Evolutionary conservation across 306 rosid genomes (phyloP).

Genomic region (Ammopiptanthus mongolicus): DNA sequence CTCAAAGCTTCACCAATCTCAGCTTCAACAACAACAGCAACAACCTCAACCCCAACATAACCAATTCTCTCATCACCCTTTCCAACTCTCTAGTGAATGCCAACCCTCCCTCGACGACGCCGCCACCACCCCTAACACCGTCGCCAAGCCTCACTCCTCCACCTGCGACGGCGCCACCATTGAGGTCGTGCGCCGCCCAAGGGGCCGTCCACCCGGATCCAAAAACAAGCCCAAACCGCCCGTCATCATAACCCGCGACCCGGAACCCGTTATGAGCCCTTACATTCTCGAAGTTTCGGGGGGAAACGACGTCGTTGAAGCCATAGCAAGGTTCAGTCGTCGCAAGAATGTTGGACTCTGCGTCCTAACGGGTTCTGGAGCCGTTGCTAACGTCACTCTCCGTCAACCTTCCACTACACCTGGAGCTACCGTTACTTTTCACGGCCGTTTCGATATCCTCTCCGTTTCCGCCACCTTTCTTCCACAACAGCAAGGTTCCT

Average conservation of each 20-base stretch:
- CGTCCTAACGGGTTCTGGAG: slow-evolving; percentile 67
- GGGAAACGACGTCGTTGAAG: slow-evolving; percentile 79
- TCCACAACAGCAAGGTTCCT: slow-evolving; percentile 22
- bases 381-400: slow-evolving; percentile 74
- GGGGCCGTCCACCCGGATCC: slow-evolving; percentile 96
- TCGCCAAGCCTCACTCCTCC: slow-evolving; percentile 24
- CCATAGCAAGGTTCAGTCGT: slow-evolving; percentile 62
- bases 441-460: slow-evolving; percentile 85
- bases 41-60: slow-evolving; percentile 8
- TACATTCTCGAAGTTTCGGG: slow-evolving; percentile 75
- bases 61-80: slow-evolving; percentile 43
- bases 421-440: slow-evolving; percentile 76
- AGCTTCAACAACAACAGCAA: no score
- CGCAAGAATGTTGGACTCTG: slow-evolving; percentile 66
- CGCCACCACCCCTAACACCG: background rate
- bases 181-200: slow-evolving; percentile 66
- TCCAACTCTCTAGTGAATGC: slow-evolving; percentile 46
- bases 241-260: slow-evolving; percentile 55
- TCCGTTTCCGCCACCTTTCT: slow-evolving; percentile 78
- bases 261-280: slow-evolving; percentile 83
- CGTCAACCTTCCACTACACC: slow-evolving; percentile 79
- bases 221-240: slow-evolving; percentile 82
- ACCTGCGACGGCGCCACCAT: slow-evolving; percentile 65
- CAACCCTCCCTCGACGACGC: slow-evolving; percentile 49
- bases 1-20: slow-evolving; percentile 56